Percentiles rank a stretch among this genome's conserved stretches.
Conservation (phyloP, 2,329 filamentous ascomycete genomes). For the Rutstroemia sp. region DNA sequence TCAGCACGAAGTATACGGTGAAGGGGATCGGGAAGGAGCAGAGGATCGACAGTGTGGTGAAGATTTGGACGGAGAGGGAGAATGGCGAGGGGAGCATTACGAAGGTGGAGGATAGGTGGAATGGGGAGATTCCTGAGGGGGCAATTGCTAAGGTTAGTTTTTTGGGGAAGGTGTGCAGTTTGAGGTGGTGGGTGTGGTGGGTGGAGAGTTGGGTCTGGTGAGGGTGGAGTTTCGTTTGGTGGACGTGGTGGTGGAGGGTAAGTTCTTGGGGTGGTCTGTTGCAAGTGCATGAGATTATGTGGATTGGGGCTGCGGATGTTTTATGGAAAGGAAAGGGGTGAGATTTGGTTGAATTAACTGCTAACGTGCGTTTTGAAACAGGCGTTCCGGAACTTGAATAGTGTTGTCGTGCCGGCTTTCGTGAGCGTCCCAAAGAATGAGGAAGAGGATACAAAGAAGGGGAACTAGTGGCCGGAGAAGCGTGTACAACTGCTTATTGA, state of each 20-base stretch:
- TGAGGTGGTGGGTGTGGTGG: neutral
- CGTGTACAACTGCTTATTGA: no score
- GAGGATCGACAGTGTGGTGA: constrained; percentile 40
- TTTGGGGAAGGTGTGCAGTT: neutral
- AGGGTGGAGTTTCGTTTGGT: neutral
- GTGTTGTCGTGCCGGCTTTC: constrained; percentile 42
- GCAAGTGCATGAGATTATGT: no score
- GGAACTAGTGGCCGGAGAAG: neutral
- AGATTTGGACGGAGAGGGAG: constrained; percentile 37
- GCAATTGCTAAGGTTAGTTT: constrained; percentile 43
- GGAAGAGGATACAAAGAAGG: constrained; percentile 40
- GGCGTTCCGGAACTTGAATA: constrained; percentile 46
- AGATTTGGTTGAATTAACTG: constrained; percentile 29
- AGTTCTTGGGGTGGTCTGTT: neutral
- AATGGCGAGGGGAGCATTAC: constrained; percentile 35
- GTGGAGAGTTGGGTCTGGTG: neutral
- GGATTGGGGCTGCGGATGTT: no score
- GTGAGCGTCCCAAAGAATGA: constrained; percentile 46
- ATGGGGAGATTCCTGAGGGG: constrained; percentile 44
- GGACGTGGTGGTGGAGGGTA: constrained; percentile 23
- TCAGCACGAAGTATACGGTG: constrained; percentile 45
- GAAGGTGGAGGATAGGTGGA: constrained; percentile 48
- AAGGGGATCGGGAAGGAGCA: constrained; percentile 46
- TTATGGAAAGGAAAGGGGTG: constrained; percentile 5
- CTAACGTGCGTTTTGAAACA: constrained; percentile 22